These are phyloP conservation scores for Posidonia australis DNA, from an alignment of 106 monocot species.

Conservation along the genomic window DNA sequence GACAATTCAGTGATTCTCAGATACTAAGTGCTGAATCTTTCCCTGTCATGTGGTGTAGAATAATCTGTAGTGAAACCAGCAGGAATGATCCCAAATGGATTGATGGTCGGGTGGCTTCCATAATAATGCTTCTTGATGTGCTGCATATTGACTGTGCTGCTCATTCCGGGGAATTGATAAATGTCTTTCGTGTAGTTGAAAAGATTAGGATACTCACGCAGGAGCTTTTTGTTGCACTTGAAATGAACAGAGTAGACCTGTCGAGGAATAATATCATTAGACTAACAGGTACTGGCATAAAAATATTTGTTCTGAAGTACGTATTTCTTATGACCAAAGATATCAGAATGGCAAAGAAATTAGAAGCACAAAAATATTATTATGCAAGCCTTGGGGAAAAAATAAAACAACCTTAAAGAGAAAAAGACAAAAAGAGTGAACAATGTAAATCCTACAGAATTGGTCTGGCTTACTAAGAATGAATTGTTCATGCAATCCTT, in stretches of 20 bases:
- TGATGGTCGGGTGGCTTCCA: conserved; percentile 81
- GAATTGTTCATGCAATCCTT: too few species aligned
- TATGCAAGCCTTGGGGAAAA: too few species aligned
- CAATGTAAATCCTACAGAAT: too few species aligned
- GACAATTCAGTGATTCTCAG: too few species aligned
- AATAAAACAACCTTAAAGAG: too few species aligned
- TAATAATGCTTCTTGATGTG: conserved; percentile 94
- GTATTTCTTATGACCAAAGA: too few species aligned
- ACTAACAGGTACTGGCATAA: neutral
- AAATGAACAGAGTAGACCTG: conserved; percentile 89
- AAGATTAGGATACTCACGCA: conserved; percentile 79
- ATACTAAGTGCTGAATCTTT: conserved; percentile 51
- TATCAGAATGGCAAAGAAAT: too few species aligned
- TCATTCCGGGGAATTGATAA: conserved; percentile 72
- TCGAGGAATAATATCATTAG: neutral
- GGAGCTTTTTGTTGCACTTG: conserved; percentile 96
- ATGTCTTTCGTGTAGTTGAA: conserved; percentile 96
- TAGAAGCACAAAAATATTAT: too few species aligned
- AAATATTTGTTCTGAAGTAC: neutral
- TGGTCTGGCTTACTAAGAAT: too few species aligned
- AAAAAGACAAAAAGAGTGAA: too few species aligned
- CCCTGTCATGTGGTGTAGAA: conserved; percentile 65
- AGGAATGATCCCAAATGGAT: conserved; percentile 72
- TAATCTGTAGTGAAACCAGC: conserved; percentile 55
- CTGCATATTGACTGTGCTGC: conserved; percentile 66